Evolutionary conservation across 1,284 basidiomycete species (phyloP).

Genomic region (Ustilago cynodontis): DNA sequence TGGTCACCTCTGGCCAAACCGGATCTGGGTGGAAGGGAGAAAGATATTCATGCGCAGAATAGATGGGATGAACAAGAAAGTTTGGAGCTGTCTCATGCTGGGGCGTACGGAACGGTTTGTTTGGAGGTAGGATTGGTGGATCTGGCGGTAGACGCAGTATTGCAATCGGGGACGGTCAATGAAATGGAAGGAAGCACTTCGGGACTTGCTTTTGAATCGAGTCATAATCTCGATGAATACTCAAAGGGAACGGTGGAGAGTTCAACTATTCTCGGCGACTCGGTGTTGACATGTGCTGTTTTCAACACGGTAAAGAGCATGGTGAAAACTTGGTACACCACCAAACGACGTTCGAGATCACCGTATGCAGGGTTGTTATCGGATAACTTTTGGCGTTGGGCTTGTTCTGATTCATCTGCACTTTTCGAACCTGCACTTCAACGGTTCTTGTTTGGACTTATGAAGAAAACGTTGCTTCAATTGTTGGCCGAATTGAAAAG

Average conservation of each 20-base stretch:
- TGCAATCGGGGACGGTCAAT: conserved; percentile 94
- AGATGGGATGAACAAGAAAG: conserved; percentile 75
- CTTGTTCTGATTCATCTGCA: conserved; percentile 82
- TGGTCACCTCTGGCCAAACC: conserved; percentile 85
- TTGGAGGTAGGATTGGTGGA: conserved; percentile 90
- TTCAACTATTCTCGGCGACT: conserved; percentile 79
- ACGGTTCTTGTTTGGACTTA: conserved; percentile 91
- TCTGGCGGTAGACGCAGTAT: conserved; percentile 91
- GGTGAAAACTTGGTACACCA: conserved; percentile 92
- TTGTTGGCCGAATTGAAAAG: conserved; percentile 96
- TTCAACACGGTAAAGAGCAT: conserved; percentile 88
- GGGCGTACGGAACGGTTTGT: conserved; percentile 92
- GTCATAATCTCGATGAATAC: conserved; percentile 90
- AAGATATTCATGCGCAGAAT: conserved; percentile 78
- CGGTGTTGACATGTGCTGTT: conserved; percentile 88
- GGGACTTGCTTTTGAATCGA: conserved; percentile 87
- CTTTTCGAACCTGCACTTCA: conserved; percentile 95
- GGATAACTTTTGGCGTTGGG: conserved; percentile 98
- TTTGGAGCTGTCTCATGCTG: conserved; percentile 86
- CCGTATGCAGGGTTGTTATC: conserved; percentile 73
- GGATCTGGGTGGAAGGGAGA: conserved; percentile 92
- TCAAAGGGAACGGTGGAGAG: conserved; percentile 80
- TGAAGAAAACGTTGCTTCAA: conserved; percentile 98
- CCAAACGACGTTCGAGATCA: conserved; percentile 78
- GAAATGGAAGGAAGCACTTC: conserved; percentile 87